These are phyloP conservation scores for Phytopythium chamaehyphon DNA, from an alignment of 352 stramenopile genomes.

Conservation along the genomic window DNA sequence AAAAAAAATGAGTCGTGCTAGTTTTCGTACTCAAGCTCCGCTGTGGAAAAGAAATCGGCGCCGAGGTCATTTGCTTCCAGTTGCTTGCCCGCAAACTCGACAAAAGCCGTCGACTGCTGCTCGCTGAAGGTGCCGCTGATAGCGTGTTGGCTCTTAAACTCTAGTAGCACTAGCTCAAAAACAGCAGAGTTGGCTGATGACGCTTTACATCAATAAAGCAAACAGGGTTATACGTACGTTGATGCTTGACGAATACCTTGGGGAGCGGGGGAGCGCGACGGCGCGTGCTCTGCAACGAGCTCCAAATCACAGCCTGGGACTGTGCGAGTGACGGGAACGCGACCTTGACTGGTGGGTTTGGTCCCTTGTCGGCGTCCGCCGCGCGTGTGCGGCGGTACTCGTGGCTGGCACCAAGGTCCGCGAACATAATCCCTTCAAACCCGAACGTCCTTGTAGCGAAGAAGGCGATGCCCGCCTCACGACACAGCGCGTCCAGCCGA, in stretches of 20 bases:
- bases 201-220: neutral
- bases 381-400: constrained; percentile 48
- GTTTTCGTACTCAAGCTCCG: constrained; percentile 41
- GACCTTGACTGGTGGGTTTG: constrained; percentile 33
- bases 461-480: constrained; percentile 52
- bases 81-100: constrained; percentile 45
- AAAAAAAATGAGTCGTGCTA: neutral
- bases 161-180: constrained; percentile 52
- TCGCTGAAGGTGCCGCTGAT: constrained; percentile 6
- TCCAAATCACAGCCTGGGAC: constrained; percentile 51
- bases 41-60: constrained; percentile 48
- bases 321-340: constrained; percentile 55
- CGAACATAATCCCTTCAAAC: constrained; percentile 75
- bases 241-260: constrained; percentile 74
- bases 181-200: neutral
- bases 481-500: constrained; percentile 57
- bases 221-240: constrained; percentile 35
- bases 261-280: constrained; percentile 72
- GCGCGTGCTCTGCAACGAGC: constrained; percentile 53
- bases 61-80: constrained; percentile 56
- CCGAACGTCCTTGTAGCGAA: constrained; percentile 75
- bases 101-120: constrained; percentile 35
- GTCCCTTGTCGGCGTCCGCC: constrained; percentile 16
- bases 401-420: constrained; percentile 61
- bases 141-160: constrained; percentile 32